Evolutionary conservation across 2,329 filamentous ascomycete genomes (phyloP).

Genomic region (Pseudogymnoascus sp.): DNA sequence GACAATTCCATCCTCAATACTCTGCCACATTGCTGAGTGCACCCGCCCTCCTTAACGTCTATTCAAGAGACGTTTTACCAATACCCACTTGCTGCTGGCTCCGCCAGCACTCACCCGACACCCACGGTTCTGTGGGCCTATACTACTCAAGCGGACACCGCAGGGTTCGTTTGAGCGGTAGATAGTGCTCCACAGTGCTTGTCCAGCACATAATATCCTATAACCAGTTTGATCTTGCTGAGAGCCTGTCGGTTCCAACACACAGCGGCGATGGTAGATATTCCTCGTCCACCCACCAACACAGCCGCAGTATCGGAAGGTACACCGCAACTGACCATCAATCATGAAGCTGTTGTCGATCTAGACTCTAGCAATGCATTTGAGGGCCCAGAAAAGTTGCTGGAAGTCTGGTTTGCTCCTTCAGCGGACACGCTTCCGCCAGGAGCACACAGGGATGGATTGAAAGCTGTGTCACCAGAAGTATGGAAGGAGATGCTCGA

Average conservation of each 20-base stretch:
- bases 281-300: constrained; percentile 70
- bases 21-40: constrained; percentile 73
- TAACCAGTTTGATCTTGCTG: not conserved
- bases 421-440: constrained; percentile 61
- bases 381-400: constrained; percentile 95
- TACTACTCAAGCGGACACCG: constrained; percentile 89
- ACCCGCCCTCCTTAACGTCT: constrained; percentile 88
- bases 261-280: constrained; percentile 68
- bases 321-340: constrained; percentile 89
- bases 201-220: constrained; percentile 11
- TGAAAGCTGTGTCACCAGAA: constrained; percentile 77
- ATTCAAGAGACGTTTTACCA: constrained; percentile 48
- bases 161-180: constrained; percentile 96
- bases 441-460: constrained; percentile 36
- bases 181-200: constrained; percentile 84
- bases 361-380: constrained; percentile 94
- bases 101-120: constrained; percentile 63
- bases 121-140: constrained; percentile 79
- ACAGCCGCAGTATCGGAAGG: constrained; percentile 74
- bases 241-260: constrained; percentile 6
- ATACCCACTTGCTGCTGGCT: constrained; percentile 66
- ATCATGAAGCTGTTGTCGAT: constrained; percentile 85
- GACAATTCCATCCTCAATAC: constrained; percentile 84
- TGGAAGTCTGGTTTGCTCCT: constrained; percentile 96
- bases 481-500: constrained; percentile 96